Conservation (phyloP, 2,329 filamentous ascomycete genomes). For the Talaromyces sp. region DNA sequence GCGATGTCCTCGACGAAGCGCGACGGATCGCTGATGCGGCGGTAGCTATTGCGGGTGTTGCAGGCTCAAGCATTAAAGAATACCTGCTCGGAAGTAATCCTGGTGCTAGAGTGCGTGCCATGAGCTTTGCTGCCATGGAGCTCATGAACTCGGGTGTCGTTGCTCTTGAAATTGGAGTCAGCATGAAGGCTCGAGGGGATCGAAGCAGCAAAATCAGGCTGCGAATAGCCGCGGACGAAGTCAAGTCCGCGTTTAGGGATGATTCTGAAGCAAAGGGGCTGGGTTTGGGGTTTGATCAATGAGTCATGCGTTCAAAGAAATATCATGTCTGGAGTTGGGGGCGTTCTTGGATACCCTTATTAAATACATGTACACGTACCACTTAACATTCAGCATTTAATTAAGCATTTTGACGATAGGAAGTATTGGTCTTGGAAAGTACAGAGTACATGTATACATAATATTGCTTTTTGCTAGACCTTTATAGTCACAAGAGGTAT, state of each 20-base stretch:
- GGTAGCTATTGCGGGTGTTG: slow-evolving; percentile 44
- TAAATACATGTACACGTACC: neutral
- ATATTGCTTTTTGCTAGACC: neutral
- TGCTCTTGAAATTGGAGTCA: slow-evolving; percentile 58
- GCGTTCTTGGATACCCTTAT: neutral
- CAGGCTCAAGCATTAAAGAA: slow-evolving; percentile 52
- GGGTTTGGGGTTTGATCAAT: slow-evolving; percentile 50
- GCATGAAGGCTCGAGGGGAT: slow-evolving; percentile 51
- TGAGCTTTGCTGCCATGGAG: slow-evolving; percentile 71
- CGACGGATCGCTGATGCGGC: slow-evolving; percentile 54
- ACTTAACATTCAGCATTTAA: neutral
- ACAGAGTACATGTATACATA: neutral
- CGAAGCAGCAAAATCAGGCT: slow-evolving; percentile 81
- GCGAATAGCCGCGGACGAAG: slow-evolving; percentile 82
- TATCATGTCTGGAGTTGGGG: neutral
- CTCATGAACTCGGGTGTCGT: slow-evolving; percentile 83
- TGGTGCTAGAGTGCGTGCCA: slow-evolving; percentile 47
- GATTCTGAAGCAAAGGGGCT: slow-evolving; percentile 80
- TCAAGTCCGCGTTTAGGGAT: slow-evolving; percentile 79
- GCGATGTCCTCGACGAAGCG: slow-evolving; percentile 84
- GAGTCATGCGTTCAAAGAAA: slow-evolving; percentile 1
- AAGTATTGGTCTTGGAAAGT: neutral
- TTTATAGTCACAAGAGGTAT: neutral
- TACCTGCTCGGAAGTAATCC: slow-evolving; percentile 47
- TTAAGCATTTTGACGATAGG: neutral